phyloP scores from a whole-genome alignment of 176 grass and related monocot species.

The Aegilops longissima region DNA sequence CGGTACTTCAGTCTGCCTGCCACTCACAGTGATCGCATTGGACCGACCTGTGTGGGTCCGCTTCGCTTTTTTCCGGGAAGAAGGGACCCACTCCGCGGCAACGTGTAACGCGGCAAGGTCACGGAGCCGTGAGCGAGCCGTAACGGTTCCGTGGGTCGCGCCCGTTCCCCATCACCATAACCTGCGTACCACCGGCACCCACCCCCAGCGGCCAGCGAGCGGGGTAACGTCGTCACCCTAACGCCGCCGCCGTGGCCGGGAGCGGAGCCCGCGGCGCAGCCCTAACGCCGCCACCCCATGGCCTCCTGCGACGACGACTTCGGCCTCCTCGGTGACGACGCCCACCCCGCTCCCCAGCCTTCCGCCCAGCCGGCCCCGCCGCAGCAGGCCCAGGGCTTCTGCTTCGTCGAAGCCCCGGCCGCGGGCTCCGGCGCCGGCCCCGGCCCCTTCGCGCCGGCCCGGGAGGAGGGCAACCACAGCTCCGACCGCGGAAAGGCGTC shows the following conservation, averaged over 20 bases:
- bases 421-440: slow-evolving; percentile 8
- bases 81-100: slow-evolving; percentile 15
- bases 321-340: slow-evolving; percentile 68
- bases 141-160: slow-evolving; percentile 45
- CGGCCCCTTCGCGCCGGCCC: slow-evolving; percentile 27
- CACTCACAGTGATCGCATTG: not conserved
- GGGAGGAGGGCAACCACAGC: slow-evolving; percentile 57
- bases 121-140: slow-evolving; percentile 57
- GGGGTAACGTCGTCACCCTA: slow-evolving; percentile 61
- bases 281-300: slow-evolving; percentile 80
- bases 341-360: slow-evolving; percentile 32
- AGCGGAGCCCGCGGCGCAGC: slow-evolving; percentile 51
- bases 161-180: slow-evolving; percentile 16
- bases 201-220: not conserved
- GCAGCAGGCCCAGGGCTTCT: slow-evolving; percentile 32
- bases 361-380: slow-evolving; percentile 29
- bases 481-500: slow-evolving; percentile 42
- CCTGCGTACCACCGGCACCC: not conserved
- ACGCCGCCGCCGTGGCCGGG: slow-evolving; percentile 47
- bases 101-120: slow-evolving; percentile 36
- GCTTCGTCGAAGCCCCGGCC: slow-evolving; percentile 35
- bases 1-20: not conserved
- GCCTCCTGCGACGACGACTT: slow-evolving; percentile 90
- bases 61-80: not conserved
- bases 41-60: not conserved